A percentile compares a stretch with the other conserved stretches of the same genome.
phyloP scores from a whole-genome alignment of 345 rosid species.

The Pugionium cornutum region DNA sequence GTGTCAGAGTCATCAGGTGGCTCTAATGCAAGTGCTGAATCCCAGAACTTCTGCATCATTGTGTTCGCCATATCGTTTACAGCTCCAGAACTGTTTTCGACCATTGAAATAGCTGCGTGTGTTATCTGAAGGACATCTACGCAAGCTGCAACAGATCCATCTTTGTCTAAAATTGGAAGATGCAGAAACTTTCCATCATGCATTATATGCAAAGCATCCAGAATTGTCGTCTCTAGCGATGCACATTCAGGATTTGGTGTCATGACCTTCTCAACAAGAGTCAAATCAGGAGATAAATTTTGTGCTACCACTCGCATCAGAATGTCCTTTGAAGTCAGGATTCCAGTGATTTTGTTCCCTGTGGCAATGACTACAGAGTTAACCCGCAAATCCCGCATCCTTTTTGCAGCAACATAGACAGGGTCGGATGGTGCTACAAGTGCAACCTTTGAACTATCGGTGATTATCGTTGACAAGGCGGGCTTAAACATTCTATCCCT shows the following conservation, averaged over 20 bases:
- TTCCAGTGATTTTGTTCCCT: constrained; percentile 79
- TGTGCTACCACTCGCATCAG: constrained; percentile 98
- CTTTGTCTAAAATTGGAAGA: constrained; percentile 90
- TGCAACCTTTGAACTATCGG: constrained; percentile 76
- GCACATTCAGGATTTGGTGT: constrained; percentile 91
- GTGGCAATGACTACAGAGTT: constrained; percentile 69
- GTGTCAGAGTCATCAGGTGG: constrained; percentile 89
- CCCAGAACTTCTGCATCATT: constrained; percentile 99
- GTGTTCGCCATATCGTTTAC: constrained; percentile 89
- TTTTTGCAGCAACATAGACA: constrained; percentile 82
- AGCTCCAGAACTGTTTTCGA: constrained; percentile 83
- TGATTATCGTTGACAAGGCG: constrained; percentile 75
- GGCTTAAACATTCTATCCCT: constrained; percentile 98
- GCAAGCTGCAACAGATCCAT: constrained; percentile 75
- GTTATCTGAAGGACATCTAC: constrained; percentile 91
- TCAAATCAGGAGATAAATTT: constrained; percentile 83
- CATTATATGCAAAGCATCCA: constrained; percentile 92
- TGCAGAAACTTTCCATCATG: constrained; percentile 97
- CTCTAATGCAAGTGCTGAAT: constrained; percentile 89
- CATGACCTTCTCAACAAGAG: constrained; percentile 96
- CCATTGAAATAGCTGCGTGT: constrained; percentile 97
- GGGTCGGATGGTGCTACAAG: constrained; percentile 80
- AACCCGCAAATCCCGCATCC: constrained; percentile 76
- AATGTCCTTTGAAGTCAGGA: constrained; percentile 94
- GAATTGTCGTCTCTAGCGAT: constrained; percentile 73